A percentile compares a stretch with the other conserved stretches of the same genome.
Conservation (phyloP, 192 early-diverging fungal species). For the Rhizoclosmatium globosum region DNA sequence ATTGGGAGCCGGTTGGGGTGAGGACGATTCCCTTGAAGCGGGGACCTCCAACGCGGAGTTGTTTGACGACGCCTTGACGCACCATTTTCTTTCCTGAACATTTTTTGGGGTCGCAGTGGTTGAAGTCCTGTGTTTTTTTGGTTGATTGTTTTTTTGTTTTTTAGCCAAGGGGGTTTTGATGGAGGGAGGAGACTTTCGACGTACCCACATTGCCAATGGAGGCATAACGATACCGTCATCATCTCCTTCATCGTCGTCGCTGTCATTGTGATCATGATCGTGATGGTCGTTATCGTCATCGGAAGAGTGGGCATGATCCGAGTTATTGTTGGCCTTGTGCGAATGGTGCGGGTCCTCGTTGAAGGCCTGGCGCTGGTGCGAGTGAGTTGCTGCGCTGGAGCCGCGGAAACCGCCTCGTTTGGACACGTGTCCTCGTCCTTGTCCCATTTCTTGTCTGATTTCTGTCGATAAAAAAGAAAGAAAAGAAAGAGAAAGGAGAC, state of each 20-base stretch:
- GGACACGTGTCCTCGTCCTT: no score
- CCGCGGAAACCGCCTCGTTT: no score
- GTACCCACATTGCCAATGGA: conserved; percentile 36
- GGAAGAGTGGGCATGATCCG: not conserved
- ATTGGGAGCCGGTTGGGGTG: conserved; percentile 82
- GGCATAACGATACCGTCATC: conserved; percentile 22
- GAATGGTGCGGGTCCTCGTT: not conserved
- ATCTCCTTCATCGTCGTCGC: not conserved
- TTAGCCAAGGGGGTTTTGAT: not conserved
- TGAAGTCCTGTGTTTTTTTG: conserved; percentile 83
- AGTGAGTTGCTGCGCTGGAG: no score
- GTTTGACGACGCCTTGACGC: conserved; percentile 80
- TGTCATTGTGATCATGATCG: not conserved
- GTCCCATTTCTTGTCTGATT: not conserved
- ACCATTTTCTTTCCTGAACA: conserved; percentile 93
- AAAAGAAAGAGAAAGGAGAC: no score
- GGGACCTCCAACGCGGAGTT: conserved; percentile 77
- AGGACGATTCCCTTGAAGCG: conserved; percentile 90
- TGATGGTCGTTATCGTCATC: not conserved
- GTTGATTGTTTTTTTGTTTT: not conserved
- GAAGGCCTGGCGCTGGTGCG: not conserved
- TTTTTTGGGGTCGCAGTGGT: conserved; percentile 98
- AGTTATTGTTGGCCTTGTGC: not conserved
- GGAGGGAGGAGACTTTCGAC: not conserved
- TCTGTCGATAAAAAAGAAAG: no score